phyloP scores from a whole-genome alignment of 2,329 filamentous ascomycete genomes.

The Thelonectria discophora region DNA sequence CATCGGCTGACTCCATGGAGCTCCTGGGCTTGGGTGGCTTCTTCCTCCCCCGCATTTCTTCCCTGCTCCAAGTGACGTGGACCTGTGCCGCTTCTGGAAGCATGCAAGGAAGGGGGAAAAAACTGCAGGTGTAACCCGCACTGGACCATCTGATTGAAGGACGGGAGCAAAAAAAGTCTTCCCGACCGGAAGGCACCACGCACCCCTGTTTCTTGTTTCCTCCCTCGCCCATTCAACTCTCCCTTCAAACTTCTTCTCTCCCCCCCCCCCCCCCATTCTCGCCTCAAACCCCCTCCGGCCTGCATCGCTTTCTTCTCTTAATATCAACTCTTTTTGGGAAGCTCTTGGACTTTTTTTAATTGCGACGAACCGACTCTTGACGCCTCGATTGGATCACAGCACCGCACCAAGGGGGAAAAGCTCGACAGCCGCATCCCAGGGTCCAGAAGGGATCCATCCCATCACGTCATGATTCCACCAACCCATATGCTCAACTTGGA shows the following conservation, averaged over 20 bases:
- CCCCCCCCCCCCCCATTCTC: constrained; percentile 5
- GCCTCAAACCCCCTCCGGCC: neutral
- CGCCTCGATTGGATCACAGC: constrained; percentile 18
- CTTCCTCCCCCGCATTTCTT: constrained; percentile 31
- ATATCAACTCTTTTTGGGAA: neutral
- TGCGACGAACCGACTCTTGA: neutral
- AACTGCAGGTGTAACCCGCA: constrained; percentile 10
- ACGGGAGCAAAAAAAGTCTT: constrained; percentile 36
- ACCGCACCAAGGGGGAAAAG: constrained; percentile 12
- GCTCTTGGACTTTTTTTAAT: neutral
- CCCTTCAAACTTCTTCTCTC: constrained; percentile 26
- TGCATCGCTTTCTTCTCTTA: neutral
- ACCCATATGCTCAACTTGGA: constrained; percentile 74
- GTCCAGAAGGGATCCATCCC: constrained; percentile 20
- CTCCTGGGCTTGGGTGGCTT: no score
- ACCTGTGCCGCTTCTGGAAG: constrained; percentile 25
- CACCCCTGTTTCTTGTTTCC: constrained; percentile 15
- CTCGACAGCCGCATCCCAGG: constrained; percentile 31
- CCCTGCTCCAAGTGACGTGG: constrained; percentile 37
- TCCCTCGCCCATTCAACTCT: constrained; percentile 28
- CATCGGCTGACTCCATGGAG: no score
- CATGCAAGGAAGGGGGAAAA: constrained; percentile 23
- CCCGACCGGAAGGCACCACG: neutral
- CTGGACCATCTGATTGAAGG: constrained; percentile 16
- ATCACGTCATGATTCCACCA: constrained; percentile 60